Evolutionary conservation across 2,329 filamentous ascomycete species (phyloP).

Genomic region (Fusarium torreyae): DNA sequence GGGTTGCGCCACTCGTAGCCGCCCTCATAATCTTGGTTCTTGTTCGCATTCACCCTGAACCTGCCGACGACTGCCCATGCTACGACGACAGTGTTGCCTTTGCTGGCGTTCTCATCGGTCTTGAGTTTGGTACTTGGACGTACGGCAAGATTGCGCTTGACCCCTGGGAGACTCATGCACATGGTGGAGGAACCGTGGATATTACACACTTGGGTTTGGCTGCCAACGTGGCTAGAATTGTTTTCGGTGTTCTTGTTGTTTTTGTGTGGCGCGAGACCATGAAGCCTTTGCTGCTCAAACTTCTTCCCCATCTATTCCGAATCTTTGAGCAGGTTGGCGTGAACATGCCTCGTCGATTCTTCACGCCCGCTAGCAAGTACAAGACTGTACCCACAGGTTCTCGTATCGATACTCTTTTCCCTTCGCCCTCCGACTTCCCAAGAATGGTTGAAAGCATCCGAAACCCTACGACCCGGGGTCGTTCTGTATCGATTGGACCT

Average conservation of each 20-base stretch:
- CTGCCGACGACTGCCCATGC: conserved; percentile 95
- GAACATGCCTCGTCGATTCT: conserved; percentile 89
- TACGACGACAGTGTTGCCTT: conserved; percentile 98
- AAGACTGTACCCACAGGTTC: conserved; percentile 80
- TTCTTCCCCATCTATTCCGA: conserved; percentile 89
- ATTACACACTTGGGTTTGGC: conserved; percentile 76
- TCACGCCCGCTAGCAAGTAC: conserved; percentile 91
- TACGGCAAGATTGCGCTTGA: conserved; percentile 71
- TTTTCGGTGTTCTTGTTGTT: conserved; percentile 85
- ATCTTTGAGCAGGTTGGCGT: conserved; percentile 85
- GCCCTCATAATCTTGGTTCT: conserved; percentile 79
- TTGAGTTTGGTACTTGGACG: conserved; percentile 88
- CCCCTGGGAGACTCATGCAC: conserved; percentile 61
- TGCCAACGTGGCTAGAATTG: conserved; percentile 75
- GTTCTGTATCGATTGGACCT: conserved; percentile 90
- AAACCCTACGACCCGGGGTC: conserved; percentile 77
- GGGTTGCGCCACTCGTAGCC: conserved; percentile 75
- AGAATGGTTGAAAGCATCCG: conserved; percentile 85
- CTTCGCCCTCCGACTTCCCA: conserved; percentile 89
- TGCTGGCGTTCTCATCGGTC: conserved; percentile 88
- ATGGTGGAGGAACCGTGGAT: conserved; percentile 72
- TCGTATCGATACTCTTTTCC: conserved; percentile 87
- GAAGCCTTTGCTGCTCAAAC: conserved; percentile 85
- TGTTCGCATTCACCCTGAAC: conserved; percentile 93
- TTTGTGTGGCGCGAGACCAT: conserved; percentile 92